phyloP scores from a whole-genome alignment of 768 basidiomycete species.

The Suillus americanus region DNA sequence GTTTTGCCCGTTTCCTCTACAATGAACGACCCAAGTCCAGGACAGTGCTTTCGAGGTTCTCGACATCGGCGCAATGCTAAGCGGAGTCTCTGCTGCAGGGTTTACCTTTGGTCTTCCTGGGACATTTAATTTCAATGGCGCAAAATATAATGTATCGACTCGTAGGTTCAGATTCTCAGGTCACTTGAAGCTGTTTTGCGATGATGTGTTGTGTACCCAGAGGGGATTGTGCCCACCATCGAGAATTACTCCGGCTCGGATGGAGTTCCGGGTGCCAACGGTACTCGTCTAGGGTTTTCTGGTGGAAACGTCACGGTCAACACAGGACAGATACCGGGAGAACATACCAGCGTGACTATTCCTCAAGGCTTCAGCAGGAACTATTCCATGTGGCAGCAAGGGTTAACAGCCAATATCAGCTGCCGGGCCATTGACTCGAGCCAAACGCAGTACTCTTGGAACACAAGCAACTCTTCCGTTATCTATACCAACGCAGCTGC shows the following conservation, averaged over 20 bases:
- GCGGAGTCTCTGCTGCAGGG: slow-evolving; percentile 16
- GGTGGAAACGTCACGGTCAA: slow-evolving; percentile 4
- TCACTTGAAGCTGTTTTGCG: background rate
- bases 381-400: slow-evolving; percentile 6
- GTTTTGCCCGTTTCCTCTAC: background rate
- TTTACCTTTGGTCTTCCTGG: slow-evolving; percentile 11
- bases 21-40: background rate
- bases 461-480: background rate
- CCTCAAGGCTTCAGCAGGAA: slow-evolving; percentile 3
- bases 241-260: background rate
- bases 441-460: background rate
- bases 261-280: background rate
- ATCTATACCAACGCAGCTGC: background rate
- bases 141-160: slow-evolving; percentile 16
- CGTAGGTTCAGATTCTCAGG: background rate
- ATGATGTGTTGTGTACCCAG: slow-evolving; percentile 2
- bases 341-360: background rate
- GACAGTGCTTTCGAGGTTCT: slow-evolving; percentile 15
- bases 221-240: slow-evolving; percentile 5
- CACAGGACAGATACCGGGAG: background rate
- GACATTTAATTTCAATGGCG: slow-evolving; percentile 17
- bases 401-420: slow-evolving; percentile 5
- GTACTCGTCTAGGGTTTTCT: slow-evolving; percentile 4
- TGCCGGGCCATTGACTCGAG: background rate
- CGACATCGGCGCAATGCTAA: slow-evolving; percentile 12